Evolutionary conservation across 768 basidiomycete species (phyloP).

Genomic region (Crucibulum laeve): DNA sequence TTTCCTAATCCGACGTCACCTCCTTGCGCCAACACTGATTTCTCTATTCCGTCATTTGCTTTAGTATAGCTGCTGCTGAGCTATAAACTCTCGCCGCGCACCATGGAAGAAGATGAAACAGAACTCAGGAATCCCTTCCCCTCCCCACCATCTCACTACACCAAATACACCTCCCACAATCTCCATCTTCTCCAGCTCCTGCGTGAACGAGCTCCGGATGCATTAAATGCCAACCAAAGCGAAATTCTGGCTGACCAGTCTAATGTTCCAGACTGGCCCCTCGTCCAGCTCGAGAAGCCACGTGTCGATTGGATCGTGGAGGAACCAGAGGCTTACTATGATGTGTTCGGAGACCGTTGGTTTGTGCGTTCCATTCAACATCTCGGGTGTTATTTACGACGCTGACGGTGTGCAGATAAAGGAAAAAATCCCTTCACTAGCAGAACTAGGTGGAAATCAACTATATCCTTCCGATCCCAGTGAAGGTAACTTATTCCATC

Average conservation of each 20-base stretch:
- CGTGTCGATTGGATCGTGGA: constrained; percentile 89
- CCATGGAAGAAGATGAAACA: constrained; percentile 69
- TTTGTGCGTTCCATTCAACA: constrained; percentile 52
- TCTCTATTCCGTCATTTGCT: too few species aligned
- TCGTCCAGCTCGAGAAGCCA: constrained; percentile 77
- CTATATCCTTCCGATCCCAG: constrained; percentile 73
- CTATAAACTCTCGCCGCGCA: too few species aligned
- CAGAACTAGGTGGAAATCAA: constrained; percentile 75
- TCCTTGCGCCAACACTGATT: too few species aligned
- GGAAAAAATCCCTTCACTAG: constrained; percentile 78
- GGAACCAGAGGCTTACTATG: constrained; percentile 68
- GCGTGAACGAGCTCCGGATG: constrained; percentile 44
- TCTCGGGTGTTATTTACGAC: constrained; percentile 5
- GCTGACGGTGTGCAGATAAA: constrained; percentile 52
- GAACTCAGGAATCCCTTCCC: constrained; percentile 87
- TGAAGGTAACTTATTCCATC: constrained; percentile 42
- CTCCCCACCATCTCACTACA: constrained; percentile 82
- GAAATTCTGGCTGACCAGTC: constrained; percentile 64
- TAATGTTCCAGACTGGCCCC: constrained; percentile 75
- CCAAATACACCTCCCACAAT: constrained; percentile 71
- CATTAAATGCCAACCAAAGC: constrained; percentile 48
- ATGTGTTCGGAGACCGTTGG: constrained; percentile 86
- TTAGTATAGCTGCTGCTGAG: not conserved
- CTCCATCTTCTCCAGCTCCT: constrained; percentile 63
- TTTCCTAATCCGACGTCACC: too few species aligned